Evolutionary conservation across 1,139 yeast species (phyloP), one percentile per base, ranked within the genome.

Genomic region (Yamadazyma siamensis): DNA sequence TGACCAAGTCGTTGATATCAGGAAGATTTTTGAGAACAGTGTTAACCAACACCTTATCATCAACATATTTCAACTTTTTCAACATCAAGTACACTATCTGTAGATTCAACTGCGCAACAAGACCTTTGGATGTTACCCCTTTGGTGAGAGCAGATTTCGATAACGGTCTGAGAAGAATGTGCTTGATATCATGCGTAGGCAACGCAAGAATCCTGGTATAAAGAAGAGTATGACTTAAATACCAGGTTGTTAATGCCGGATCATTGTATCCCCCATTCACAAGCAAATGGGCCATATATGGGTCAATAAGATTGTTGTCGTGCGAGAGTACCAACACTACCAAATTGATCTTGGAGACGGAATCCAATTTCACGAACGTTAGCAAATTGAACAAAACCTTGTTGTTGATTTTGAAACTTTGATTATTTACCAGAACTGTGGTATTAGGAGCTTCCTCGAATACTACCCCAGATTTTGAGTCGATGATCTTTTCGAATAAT

Each of bases 191-290:
- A 6, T 46, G 2, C 84, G 85, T 9, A 77, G 79, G 74, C 2
- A 82, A 48, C 25, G 66, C 67, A 11, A 84, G 65, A 8, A 84
- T 64, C 35, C 76, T 72, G 1, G 80, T 69, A 31, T 82, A 61
- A 6, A 87, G 56, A 16, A 81, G 61, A 1, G 87, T 73, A 54
- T 76, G 81, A 7, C 91, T 82, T 21, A 88, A 65, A 89, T 95
- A 89, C 63, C 84, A 86, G 5, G 89, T 78, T 1, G 94, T 66
- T 36, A 81, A 61, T 27, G 77, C 71, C 2, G 95, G 94, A 33
- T 81, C 89, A 55, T 63, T 87, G 38, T 66, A 69, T 26, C 77
- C 85, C 24, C 75, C 71, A 21, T 75, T 68, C 18, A 63, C 58
- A 3, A 74, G 68, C 17, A 79, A 49, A 56, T 77, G 71, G 29